Evolutionary conservation across 371 early-diverging fungal species (phyloP), one percentile per base, ranked within the genome.

Genomic region (Fennellomyces sp.): DNA sequence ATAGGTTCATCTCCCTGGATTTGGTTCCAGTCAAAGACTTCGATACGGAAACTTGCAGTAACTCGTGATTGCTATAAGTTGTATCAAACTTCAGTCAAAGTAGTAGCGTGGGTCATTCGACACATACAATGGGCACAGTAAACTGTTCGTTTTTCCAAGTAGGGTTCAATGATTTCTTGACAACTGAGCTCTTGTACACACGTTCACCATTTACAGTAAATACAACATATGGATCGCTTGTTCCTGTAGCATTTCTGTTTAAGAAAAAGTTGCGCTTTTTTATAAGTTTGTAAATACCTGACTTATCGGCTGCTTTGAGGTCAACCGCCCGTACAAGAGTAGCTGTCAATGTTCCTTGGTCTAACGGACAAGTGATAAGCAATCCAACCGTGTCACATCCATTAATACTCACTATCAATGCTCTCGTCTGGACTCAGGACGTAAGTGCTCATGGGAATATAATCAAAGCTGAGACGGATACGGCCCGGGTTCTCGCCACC

Each of bases 11-110:
- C 82, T 10, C 80, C 72, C 35, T 75, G 65, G 23, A 93, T 55
- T 69, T 90, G 88, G 65, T 93, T 92, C 92, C 92, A 92, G 69
- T 92, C 93, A 75, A 85, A 91, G 13, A 91, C 84, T 63, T 93
- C 94, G 11, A 90, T 73, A 25, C 82, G 68, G 67, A 92, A 81
- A 57, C 82, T 77, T 11, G 89, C 76, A 12, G 75, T 75, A 5
- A 68, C 77, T 27, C 86, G 82, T 17, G 86, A 85, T 3, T 68
- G 41, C 83, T 84, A 64, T 13, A 27, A 17, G 27, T 27, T 23
- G 2, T 30, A 42, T 41, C 5, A 55, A 25, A 21, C 10, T 35
- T 19, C 12, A n/a, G 5, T 33, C 17, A 42, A 25, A 15, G 30
- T 30, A 61, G 48, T 41, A 63, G 62, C 63, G 8, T 52, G 10